Conservation (phyloP, 768 basidiomycete species). For the Mycena epipterygia region DNA sequence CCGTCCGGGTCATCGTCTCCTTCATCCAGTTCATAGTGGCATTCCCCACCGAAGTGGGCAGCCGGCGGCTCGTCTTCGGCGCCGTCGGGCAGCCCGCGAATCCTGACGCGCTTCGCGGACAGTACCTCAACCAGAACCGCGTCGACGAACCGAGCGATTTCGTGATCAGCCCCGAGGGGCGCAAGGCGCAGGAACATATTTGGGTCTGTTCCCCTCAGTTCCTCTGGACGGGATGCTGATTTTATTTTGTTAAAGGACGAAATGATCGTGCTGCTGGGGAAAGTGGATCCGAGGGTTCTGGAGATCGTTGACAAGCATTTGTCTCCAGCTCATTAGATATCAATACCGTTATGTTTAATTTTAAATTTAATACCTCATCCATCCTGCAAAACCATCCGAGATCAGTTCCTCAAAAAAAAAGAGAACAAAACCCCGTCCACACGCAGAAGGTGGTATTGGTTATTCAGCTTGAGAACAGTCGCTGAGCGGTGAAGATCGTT, state of each 20-base stretch:
- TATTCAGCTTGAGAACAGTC: no score
- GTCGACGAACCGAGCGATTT: constrained; percentile 40
- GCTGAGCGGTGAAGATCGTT: no score
- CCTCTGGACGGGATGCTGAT: background rate
- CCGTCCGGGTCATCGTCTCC: background rate
- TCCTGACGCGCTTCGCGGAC: constrained; percentile 29
- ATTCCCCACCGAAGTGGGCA: constrained; percentile 39
- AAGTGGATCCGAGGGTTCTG: constrained; percentile 37
- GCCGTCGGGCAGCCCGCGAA: constrained; percentile 4
- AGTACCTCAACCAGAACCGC: constrained; percentile 25
- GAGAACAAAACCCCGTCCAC: no score
- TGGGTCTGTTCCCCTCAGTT: constrained; percentile 27
- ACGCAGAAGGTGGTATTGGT: no score
- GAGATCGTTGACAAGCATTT: constrained; percentile 32
- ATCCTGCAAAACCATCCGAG: no score
- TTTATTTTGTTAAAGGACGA: constrained; percentile 28
- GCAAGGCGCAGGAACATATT: constrained; percentile 27
- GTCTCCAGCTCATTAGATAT: background rate
- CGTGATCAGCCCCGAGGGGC: constrained; percentile 31
- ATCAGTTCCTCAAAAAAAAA: no score
- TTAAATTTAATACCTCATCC: no score
- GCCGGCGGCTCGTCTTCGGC: constrained; percentile 37
- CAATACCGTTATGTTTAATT: no score
- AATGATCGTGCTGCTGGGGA: constrained; percentile 36
- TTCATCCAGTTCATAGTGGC: constrained; percentile 26